phyloP scores from a whole-genome alignment of 169 alveolate genomes.

The Babesia sp. region DNA sequence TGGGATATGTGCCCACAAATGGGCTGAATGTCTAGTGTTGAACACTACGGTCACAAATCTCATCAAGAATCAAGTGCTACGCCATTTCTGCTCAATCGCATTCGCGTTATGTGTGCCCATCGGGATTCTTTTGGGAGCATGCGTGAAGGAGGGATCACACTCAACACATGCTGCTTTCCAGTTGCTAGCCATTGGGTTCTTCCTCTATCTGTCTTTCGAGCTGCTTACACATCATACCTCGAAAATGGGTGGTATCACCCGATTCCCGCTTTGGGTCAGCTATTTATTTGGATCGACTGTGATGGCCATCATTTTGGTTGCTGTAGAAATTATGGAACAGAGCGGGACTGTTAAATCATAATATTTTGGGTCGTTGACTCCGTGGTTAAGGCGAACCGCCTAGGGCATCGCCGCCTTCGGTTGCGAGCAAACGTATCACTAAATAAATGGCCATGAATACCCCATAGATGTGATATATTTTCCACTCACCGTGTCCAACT shows the following conservation, averaged over 20 bases:
- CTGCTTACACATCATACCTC: slow-evolving; percentile 50
- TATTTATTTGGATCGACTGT: slow-evolving; percentile 44
- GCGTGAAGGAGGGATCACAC: neutral
- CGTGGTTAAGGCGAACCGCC: neutral
- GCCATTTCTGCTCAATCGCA: slow-evolving; percentile 26
- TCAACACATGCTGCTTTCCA: slow-evolving; percentile 26
- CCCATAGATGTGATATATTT: neutral
- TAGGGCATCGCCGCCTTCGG: neutral
- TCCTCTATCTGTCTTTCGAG: slow-evolving; percentile 65
- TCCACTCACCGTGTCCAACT: neutral
- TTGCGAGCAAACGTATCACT: neutral
- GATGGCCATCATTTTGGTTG: slow-evolving; percentile 46
- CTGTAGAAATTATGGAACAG: slow-evolving; percentile 39
- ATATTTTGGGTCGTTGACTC: too few relatives aligned
- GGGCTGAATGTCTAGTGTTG: slow-evolving; percentile 68
- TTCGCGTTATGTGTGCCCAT: slow-evolving; percentile 61
- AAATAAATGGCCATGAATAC: neutral
- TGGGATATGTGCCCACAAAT: slow-evolving; percentile 69
- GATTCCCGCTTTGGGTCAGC: slow-evolving; percentile 44
- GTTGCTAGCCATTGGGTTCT: slow-evolving; percentile 66
- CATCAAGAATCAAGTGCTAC: slow-evolving; percentile 7
- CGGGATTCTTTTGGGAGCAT: slow-evolving; percentile 53
- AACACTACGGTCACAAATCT: slow-evolving; percentile 41
- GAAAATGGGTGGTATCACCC: slow-evolving; percentile 1
- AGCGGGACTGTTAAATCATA: too few relatives aligned